A percentile compares a stretch with the other conserved stretches of the same genome.
Conservation (phyloP, 148 eudicot genomes). For the Beta vulgaris region DNA sequence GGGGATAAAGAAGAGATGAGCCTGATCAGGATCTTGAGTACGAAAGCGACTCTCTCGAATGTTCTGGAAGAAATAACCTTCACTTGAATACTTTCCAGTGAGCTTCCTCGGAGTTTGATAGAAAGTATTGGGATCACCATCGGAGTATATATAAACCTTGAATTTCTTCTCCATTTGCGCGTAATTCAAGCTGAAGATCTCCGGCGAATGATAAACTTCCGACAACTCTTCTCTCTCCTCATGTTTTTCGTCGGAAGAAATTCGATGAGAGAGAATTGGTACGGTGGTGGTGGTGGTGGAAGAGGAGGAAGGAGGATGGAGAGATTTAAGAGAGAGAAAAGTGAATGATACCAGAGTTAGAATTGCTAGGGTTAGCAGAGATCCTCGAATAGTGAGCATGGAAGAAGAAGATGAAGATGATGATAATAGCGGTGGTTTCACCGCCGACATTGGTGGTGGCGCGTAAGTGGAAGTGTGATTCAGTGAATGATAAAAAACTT, state of each 20-base stretch:
- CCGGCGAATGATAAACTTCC: constrained; percentile 61
- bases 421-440: constrained; percentile 25
- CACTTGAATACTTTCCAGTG: constrained; percentile 86
- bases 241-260: constrained; percentile 20
- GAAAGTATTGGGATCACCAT: constrained; percentile 75
- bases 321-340: constrained; percentile 60
- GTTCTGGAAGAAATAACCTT: constrained; percentile 94
- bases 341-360: constrained; percentile 65
- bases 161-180: constrained; percentile 80
- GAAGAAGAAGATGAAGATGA: constrained; percentile 13
- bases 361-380: constrained; percentile 60
- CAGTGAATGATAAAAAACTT: no score
- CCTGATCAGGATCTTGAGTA: constrained; percentile 75
- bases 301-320: constrained; percentile 36
- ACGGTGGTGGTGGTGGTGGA: constrained; percentile 24
- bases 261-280: neutral
- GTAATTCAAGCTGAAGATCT: constrained; percentile 57
- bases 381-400: constrained; percentile 46
- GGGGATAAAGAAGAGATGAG: constrained; percentile 83
- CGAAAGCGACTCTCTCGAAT: constrained; percentile 72
- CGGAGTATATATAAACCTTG: constrained; percentile 77
- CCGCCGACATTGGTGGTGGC: constrained; percentile 43
- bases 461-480: constrained; percentile 25
- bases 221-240: constrained; percentile 17
- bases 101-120: constrained; percentile 93